Evolutionary conservation across 2,329 filamentous ascomycete genomes (phyloP).

Genomic region (Pyricularia grisea): DNA sequence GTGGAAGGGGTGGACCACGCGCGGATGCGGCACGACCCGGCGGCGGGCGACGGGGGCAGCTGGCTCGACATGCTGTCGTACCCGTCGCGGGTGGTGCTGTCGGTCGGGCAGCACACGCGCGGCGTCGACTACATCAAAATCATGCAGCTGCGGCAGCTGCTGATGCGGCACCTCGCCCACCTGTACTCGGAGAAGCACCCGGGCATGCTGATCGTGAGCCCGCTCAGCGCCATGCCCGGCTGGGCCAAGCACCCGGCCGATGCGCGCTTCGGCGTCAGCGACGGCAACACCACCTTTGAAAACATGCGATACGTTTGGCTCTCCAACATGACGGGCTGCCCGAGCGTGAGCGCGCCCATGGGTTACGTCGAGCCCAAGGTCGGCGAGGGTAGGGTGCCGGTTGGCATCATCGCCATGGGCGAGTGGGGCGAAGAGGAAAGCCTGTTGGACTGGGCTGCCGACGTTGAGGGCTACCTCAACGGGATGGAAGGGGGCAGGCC

Average conservation of each 20-base stretch:
- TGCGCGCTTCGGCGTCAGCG: conserved; percentile 60
- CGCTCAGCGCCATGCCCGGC: conserved; percentile 66
- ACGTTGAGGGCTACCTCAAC: conserved; percentile 43
- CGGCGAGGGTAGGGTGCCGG: conserved; percentile 48
- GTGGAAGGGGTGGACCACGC: conserved; percentile 51
- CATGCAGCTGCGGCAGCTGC: conserved; percentile 61
- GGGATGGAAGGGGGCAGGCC: conserved; percentile 35
- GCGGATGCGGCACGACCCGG: conserved; percentile 26
- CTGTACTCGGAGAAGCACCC: conserved; percentile 58
- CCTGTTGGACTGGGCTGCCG: conserved; percentile 49
- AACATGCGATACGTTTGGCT: conserved; percentile 84
- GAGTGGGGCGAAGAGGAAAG: conserved; percentile 60
- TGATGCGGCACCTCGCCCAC: conserved; percentile 70
- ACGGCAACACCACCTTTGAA: conserved; percentile 62
- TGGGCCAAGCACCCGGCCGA: conserved; percentile 56
- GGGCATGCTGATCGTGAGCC: conserved; percentile 69
- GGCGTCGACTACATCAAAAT: conserved; percentile 63
- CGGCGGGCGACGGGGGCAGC: conserved; percentile 33
- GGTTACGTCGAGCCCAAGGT: conserved; percentile 55
- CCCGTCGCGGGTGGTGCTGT: conserved; percentile 61
- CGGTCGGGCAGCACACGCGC: conserved; percentile 53
- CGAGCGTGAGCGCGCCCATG: conserved; percentile 64
- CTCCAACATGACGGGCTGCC: conserved; percentile 73
- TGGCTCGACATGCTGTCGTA: conserved; percentile 50
- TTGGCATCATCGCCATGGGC: conserved; percentile 54